Evolutionary conservation across 2,329 filamentous ascomycete genomes (phyloP), one percentile per base, ranked within the genome.

Genomic region (Fusarium haematococcum): DNA sequence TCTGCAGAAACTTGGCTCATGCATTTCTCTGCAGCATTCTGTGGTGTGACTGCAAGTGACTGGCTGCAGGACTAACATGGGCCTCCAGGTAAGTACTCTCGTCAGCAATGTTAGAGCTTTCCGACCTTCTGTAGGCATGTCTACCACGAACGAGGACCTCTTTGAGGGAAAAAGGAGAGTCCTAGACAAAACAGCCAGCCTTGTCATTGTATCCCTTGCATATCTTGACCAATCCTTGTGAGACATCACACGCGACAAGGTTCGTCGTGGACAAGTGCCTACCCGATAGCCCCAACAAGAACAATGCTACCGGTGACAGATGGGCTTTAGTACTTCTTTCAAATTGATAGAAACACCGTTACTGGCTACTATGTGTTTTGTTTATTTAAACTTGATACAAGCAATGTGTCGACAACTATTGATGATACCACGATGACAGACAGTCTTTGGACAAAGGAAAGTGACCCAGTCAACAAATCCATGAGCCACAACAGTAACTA

Each of bases 151-250:
- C 86, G 27, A 91, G 83, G 45, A 91, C 80, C 39, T 86, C 83
- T 1, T 85, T 82, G 11, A 90, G 80, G 16, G n/a, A 86, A 84
- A 70, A 85, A 70, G 85, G 23, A 45, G 39, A 85, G n/a, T 6
- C 18, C n/a, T 32, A 25, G 23, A 87, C 82, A 45, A 87, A 84
- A 72, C 85, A 89, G 11, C 76, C 72, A 33, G 74, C 70, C 48
- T 77, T 72, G n/a, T 75, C 70, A 62, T 77, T 71, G 3, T 72
- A 74, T 3, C 72, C 76, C 74, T 77, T 78, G 20, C 77, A 72
- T 30, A 93, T 86, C 82, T 93, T 91, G 25, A 92, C 86, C 77
- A 92, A 18, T 25, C 84, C 82, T 23, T 65, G 33, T 20, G 52
- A 59, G 52, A 59, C 37, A 60, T 2, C 32, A 41, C 23, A 18